phyloP scores from a whole-genome alignment of 768 basidiomycete genomes.

The Fistulinella prunicolor region DNA sequence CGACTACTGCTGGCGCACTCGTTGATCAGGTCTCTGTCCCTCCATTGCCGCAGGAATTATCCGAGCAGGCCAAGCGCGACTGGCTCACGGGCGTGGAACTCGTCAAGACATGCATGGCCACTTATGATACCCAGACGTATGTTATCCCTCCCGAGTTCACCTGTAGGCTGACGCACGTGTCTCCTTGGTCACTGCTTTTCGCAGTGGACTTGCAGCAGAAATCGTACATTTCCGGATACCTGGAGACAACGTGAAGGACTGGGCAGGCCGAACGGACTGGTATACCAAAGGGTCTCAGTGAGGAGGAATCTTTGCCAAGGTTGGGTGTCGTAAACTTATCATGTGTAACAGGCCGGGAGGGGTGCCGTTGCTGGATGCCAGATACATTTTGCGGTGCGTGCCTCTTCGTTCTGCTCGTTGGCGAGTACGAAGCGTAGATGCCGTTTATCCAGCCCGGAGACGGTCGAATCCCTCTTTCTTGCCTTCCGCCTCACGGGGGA shows the following conservation, averaged over 20 bases:
- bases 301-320: constrained; percentile 15
- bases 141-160: constrained; percentile 31
- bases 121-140: constrained; percentile 80
- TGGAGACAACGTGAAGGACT: constrained; percentile 49
- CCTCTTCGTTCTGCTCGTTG: not conserved
- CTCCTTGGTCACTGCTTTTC: not conserved
- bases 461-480: constrained; percentile 89
- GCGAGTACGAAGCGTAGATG: too few species aligned
- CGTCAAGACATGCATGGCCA: constrained; percentile 83
- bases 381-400: constrained; percentile 83
- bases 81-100: constrained; percentile 81
- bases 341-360: constrained; percentile 21
- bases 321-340: not conserved
- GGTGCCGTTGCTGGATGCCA: constrained; percentile 67
- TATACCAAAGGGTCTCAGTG: constrained; percentile 84
- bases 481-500: constrained; percentile 91
- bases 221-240: constrained; percentile 81
- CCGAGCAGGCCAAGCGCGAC: constrained; percentile 62
- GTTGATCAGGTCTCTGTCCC: constrained; percentile 60
- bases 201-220: constrained; percentile 82
- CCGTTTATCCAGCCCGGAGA: constrained; percentile 69
- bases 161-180: not conserved
- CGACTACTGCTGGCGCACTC: constrained; percentile 62
- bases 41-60: constrained; percentile 61
- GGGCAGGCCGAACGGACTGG: constrained; percentile 61